Conservation (phyloP, 176 grass and related monocot species). For the Luzula sylvatica region DNA sequence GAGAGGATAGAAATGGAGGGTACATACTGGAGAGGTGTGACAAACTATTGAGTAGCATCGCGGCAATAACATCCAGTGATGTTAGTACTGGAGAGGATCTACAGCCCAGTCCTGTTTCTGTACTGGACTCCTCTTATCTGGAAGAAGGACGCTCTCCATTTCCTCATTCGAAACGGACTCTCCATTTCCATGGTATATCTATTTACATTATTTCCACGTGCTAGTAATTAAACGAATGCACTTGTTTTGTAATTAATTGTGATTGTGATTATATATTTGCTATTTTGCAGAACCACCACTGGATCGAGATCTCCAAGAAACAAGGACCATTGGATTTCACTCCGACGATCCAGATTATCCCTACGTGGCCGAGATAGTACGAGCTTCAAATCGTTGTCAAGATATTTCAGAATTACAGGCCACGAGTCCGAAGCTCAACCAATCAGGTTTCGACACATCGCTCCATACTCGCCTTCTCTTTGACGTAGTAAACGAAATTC, state of each 20-base stretch:
- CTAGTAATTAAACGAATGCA: not conserved
- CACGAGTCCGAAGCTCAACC: constrained; percentile 19
- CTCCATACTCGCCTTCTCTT: constrained; percentile 43
- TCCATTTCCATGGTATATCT: constrained; percentile 32
- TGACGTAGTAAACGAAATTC: constrained; percentile 40
- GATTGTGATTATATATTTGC: not conserved
- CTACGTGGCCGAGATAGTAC: constrained; percentile 52
- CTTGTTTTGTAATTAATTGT: not conserved
- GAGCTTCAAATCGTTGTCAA: constrained; percentile 3
- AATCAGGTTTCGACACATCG: constrained; percentile 7
- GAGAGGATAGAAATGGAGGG: constrained; percentile 17
- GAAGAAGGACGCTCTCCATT: constrained; percentile 70
- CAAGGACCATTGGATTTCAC: constrained; percentile 3
- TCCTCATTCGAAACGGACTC: constrained; percentile 24
- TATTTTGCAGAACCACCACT: constrained; percentile 1
- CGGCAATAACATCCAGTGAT: constrained; percentile 48
- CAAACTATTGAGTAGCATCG: constrained; percentile 61
- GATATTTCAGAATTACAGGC: constrained; percentile 24
- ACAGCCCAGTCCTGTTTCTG: constrained; percentile 89
- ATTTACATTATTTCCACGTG: not conserved
- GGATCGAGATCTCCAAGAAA: constrained; percentile 21
- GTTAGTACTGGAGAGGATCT: constrained; percentile 31
- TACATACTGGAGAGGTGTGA: constrained; percentile 69
- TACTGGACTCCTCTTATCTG: constrained; percentile 66
- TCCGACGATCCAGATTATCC: constrained; percentile 35